A percentile compares a stretch with the other conserved stretches of the same genome.
Evolutionary conservation across 768 basidiomycete species (phyloP).

Genomic region (Saitozyma sp.): DNA sequence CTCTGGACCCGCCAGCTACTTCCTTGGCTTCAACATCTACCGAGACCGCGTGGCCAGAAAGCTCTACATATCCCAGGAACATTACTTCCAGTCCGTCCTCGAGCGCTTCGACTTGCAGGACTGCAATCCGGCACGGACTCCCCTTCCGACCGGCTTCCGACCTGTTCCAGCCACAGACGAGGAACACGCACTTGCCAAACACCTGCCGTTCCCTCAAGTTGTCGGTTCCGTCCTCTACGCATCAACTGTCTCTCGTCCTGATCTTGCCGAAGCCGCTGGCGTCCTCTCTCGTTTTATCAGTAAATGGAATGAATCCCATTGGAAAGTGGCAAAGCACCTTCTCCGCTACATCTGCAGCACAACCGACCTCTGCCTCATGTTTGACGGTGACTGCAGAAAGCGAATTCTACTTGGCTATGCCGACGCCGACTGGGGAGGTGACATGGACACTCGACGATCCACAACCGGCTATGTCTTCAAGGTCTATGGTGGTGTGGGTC

Average conservation of each 20-base stretch:
- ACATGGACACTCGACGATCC: constrained; percentile 45
- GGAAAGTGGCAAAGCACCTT: constrained; percentile 52
- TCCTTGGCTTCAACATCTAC: neutral
- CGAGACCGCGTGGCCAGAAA: constrained; percentile 6
- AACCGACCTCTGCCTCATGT: constrained; percentile 35
- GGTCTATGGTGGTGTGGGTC: constrained; percentile 33
- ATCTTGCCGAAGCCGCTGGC: constrained; percentile 28
- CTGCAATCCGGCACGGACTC: constrained; percentile 7
- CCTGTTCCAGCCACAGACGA: neutral
- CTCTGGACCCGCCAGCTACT: neutral
- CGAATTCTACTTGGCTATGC: constrained; percentile 29
- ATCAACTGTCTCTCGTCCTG: constrained; percentile 24
- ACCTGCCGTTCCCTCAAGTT: constrained; percentile 11
- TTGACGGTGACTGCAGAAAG: constrained; percentile 24
- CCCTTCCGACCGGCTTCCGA: constrained; percentile 9
- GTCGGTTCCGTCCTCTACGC: constrained; percentile 18
- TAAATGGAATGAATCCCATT: constrained; percentile 44
- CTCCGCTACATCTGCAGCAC: constrained; percentile 56
- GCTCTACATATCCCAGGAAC: constrained; percentile 15
- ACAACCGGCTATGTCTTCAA: constrained; percentile 52
- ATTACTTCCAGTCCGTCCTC: constrained; percentile 7
- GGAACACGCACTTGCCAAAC: neutral
- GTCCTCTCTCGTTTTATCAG: constrained; percentile 45
- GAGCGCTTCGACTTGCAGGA: constrained; percentile 1
- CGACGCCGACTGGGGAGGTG: constrained; percentile 52